Evolutionary conservation across 495 filamentous ascomycete genomes (phyloP), one percentile per base, ranked within the genome.

Genomic region (Penicillium canariense): DNA sequence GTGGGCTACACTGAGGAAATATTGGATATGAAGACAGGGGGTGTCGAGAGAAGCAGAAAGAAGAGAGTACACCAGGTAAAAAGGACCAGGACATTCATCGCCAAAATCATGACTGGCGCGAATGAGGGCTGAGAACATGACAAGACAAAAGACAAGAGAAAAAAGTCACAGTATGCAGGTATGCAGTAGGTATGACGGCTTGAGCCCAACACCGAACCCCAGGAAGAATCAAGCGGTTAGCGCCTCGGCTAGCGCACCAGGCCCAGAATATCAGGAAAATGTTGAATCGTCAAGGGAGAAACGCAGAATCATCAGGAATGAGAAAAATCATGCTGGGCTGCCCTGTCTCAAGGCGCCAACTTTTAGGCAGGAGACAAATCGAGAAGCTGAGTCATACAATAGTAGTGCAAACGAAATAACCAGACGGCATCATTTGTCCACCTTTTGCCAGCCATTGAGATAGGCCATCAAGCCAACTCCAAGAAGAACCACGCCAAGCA

Each of bases 391-490:
- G 28, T 35, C 36, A 59, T 55, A 48, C 38, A 45, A 26, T 40
- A 25, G 11, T 18, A 42, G 20, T 22, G 38, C 20, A 42, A 23
- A 42, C 20, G 25, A 34, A 47, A 27, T 50, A 38, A 15, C 45
- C 32, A 50, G 49, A 38, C 42, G n/a, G 31, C 50, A 50, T 78
- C 68, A 86, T 69, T 81, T 79, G 52, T 86, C 84, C 56, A 81
- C 73, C 63, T 83, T 83, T 69, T 89, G 85, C 87, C 88, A 95
- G 36, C 86, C 87, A 67, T 98, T 98, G 58, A 98, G 76, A 73
- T 90, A 96, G 38, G 89, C 89, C 94, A 98, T 98, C 45, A 97
- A 68, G 26, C 90, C 88, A 64, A 96, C 86, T 14, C 94, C 94
- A 57, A 97, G 69, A 42, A 96, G 70, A 45, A 97, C 90, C 5